Conservation (phyloP, 2,329 filamentous ascomycete species). For the Emergomyces pasteurianus region DNA sequence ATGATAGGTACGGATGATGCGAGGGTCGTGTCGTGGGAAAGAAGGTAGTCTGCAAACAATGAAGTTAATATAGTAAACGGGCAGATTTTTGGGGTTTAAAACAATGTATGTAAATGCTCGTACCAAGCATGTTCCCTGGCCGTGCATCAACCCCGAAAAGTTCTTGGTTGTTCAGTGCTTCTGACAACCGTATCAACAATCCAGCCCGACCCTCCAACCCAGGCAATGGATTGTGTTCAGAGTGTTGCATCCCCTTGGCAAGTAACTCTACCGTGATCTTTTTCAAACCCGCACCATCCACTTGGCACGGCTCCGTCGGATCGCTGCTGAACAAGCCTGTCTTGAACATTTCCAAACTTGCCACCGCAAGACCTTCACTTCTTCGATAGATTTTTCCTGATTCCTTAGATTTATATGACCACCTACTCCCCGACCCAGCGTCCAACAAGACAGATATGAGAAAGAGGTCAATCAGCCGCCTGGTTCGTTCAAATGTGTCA, state of each 20-base stretch:
- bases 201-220: conserved; percentile 76
- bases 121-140: conserved; percentile 90
- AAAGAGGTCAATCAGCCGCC: conserved; percentile 49
- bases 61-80: background rate
- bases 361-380: conserved; percentile 76
- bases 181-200: conserved; percentile 61
- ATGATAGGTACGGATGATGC: conserved; percentile 82
- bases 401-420: conserved; percentile 87
- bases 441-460: conserved; percentile 49
- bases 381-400: conserved; percentile 71
- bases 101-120: conserved; percentile 1
- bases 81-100: background rate
- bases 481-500: conserved; percentile 38
- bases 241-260: conserved; percentile 73
- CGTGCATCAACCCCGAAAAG: conserved; percentile 75
- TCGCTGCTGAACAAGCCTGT: conserved; percentile 78
- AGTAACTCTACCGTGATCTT: conserved; percentile 62
- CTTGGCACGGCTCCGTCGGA: conserved; percentile 68
- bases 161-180: conserved; percentile 66
- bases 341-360: conserved; percentile 86
- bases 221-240: conserved; percentile 65
- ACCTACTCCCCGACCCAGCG: conserved; percentile 74
- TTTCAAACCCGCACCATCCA: conserved; percentile 71
- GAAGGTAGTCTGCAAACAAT: conserved; percentile 61
- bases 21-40: conserved; percentile 80